phyloP scores from a whole-genome alignment of 2,329 filamentous ascomycete genomes.

The Botrytis medusae region DNA sequence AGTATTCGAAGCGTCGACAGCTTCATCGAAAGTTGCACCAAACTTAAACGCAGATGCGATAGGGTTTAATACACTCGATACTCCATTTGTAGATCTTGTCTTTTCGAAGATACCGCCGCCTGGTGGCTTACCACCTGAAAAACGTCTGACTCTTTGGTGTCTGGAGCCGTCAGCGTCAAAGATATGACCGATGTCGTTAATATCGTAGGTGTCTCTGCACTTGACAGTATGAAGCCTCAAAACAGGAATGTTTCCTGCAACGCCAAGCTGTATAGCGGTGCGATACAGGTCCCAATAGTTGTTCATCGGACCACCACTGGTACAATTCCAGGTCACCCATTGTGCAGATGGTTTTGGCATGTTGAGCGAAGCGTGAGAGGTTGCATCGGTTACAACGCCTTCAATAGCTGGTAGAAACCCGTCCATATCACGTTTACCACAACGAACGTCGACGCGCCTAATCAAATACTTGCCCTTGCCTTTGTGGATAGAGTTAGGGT shows the following conservation, averaged over 20 bases:
- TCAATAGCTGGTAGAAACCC: conserved; percentile 8
- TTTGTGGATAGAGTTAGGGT: not conserved
- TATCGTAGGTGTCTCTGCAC: conserved; percentile 1
- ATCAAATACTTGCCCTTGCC: conserved; percentile 5
- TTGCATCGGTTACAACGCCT: conserved; percentile 8
- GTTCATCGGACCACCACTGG: conserved; percentile 8
- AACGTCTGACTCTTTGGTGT: conserved; percentile 11
- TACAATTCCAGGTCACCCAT: conserved; percentile 19
- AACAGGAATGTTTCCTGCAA: conserved; percentile 2
- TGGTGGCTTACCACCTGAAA: conserved; percentile 12
- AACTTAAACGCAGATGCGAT: conserved; percentile 3
- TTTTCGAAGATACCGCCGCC: conserved; percentile 13
- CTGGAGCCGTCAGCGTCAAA: not conserved
- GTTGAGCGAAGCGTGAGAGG: not conserved
- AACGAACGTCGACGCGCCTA: conserved; percentile 11
- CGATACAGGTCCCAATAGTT: conserved; percentile 18
- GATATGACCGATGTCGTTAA: not conserved
- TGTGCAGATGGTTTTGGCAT: not conserved
- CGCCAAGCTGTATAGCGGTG: conserved; percentile 10
- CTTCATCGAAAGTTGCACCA: conserved; percentile 4
- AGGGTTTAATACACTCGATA: not conserved
- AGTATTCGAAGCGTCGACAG: not conserved
- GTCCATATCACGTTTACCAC: not conserved
- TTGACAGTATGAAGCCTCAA: conserved; percentile 19
- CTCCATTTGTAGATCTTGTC: not conserved